These are phyloP conservation scores for Yamadazyma pseudoaaseri DNA, from an alignment of 1,139 yeast species.

Conservation along the genomic window DNA sequence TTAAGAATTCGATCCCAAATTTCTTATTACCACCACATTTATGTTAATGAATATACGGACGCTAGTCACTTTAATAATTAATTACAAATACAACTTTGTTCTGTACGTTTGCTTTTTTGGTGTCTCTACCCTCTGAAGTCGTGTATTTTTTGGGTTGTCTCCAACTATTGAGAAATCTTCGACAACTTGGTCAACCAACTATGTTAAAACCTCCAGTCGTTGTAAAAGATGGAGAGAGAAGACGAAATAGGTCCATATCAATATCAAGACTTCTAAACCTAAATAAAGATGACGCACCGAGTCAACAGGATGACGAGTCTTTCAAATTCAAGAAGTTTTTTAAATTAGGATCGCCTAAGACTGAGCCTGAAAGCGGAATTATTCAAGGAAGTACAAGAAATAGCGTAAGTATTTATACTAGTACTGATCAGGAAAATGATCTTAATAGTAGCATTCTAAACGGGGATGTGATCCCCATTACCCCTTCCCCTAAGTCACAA, in stretches of 20 bases:
- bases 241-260: conserved; percentile 14
- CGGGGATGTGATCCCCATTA: background rate
- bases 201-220: conserved; percentile 15
- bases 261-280: conserved; percentile 11
- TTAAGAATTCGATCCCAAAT: conserved; percentile 93
- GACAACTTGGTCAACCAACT: conserved; percentile 1
- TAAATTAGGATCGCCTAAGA: conserved; percentile 13
- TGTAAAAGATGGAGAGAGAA: conserved; percentile 9
- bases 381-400: conserved; percentile 1
- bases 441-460: background rate
- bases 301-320: conserved; percentile 7
- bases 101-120: background rate
- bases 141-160: background rate
- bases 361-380: background rate
- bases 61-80: background rate
- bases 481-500: background rate
- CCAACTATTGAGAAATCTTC: background rate
- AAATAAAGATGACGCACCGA: conserved; percentile 4
- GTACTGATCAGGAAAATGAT: background rate
- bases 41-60: conserved; percentile 11
- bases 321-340: conserved; percentile 25
- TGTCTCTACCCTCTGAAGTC: background rate
- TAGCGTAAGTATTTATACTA: conserved; percentile 1
- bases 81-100: background rate
- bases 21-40: conserved; percentile 92